Percentiles rank a stretch among this genome's conserved stretches.
Conservation (phyloP, 2,329 filamentous ascomycete species). For the Cryphonectria nitschkei region DNA sequence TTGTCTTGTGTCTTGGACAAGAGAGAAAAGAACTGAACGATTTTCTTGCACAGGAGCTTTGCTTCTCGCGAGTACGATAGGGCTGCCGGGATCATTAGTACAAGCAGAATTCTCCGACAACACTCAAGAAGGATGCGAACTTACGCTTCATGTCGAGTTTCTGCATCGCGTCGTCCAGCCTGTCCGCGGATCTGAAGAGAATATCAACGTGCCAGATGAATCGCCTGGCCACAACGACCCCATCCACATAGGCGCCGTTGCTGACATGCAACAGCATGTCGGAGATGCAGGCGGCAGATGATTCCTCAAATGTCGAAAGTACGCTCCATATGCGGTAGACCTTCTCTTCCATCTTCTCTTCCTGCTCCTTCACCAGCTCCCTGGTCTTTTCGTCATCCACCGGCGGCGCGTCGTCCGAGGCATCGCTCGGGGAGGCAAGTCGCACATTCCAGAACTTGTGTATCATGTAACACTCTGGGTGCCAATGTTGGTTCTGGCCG, state of each 20-base stretch:
- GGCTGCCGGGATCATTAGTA: slow-evolving; percentile 52
- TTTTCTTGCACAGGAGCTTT: slow-evolving; percentile 99
- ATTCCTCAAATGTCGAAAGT: slow-evolving; percentile 94
- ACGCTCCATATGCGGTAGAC: slow-evolving; percentile 99
- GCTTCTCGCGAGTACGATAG: slow-evolving; percentile 92
- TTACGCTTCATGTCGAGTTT: slow-evolving; percentile 74
- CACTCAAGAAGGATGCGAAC: slow-evolving; percentile 32
- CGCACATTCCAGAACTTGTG: slow-evolving; percentile 99
- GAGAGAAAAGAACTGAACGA: slow-evolving; percentile 95
- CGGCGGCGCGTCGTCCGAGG: slow-evolving; percentile 45
- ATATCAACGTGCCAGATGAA: slow-evolving; percentile 97
- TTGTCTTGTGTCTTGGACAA: slow-evolving; percentile 94
- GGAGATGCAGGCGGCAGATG: slow-evolving; percentile 95
- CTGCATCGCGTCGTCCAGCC: slow-evolving; percentile 75
- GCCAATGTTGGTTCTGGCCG: slow-evolving; percentile 98
- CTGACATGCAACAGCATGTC: slow-evolving; percentile 99
- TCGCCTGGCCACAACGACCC: slow-evolving; percentile 89
- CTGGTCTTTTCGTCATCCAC: slow-evolving; percentile 64
- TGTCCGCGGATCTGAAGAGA: slow-evolving; percentile 85
- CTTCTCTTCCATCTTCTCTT: slow-evolving; percentile 96
- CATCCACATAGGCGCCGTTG: slow-evolving; percentile 94
- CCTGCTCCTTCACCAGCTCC: slow-evolving; percentile 77
- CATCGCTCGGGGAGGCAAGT: slow-evolving; percentile 65
- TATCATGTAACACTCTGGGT: slow-evolving; percentile 99
- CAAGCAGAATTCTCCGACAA: slow-evolving; percentile 28